Base-by-base conservation (phyloP, 331 rosid genomes). In the Quercus tomentella region DNA sequence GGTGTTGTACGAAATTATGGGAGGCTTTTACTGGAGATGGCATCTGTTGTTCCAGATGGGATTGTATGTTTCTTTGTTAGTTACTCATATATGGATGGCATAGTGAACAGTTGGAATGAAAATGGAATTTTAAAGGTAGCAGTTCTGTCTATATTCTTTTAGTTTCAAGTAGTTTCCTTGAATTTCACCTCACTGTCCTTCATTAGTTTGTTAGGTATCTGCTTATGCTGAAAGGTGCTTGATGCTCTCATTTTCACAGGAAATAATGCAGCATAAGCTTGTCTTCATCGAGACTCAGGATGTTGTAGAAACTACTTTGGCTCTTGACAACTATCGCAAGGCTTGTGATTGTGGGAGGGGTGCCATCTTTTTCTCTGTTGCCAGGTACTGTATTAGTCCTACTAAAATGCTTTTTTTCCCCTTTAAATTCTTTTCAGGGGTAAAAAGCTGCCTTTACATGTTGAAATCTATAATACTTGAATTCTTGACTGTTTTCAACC, bases 281-380 rank as follows among this genome's bases (percentile, higher is more conserved):
- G 96, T 95, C 49, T 89, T 91, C 80, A 95, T 95, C 55, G 99
- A 95, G 85, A 93, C 98, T 65, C 99, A 91, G 77, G 99, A 95
- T 79, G 98, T 95, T 60, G 97, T 93, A 56, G 99, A 95, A 86
- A 95, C 99, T 37, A 95, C 99, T 1, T 80, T 95, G 89, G 99
- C 99, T 79, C 97, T 93, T 62, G 97, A 95, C 81, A 95, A 95
- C 85, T 95, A 93, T 76, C 97, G 92, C 68, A 95, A 90, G 83
- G 99, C 99, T 77, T 93, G 99, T 78, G 99, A 95, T 82, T 95
- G 98, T 83, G 97, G 99, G 86, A 90, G 99, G 86, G 99, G 97
- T 79, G 98, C 98, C 81, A 91, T 95, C 56, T 95, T 95, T 82
- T 90, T 95, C 77, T 95, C 99, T 54, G 99, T 95, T 69, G 99